These are phyloP conservation scores for Paradendryphiella salina DNA, from an alignment of 2,329 filamentous ascomycete species.

Conservation along the genomic window DNA sequence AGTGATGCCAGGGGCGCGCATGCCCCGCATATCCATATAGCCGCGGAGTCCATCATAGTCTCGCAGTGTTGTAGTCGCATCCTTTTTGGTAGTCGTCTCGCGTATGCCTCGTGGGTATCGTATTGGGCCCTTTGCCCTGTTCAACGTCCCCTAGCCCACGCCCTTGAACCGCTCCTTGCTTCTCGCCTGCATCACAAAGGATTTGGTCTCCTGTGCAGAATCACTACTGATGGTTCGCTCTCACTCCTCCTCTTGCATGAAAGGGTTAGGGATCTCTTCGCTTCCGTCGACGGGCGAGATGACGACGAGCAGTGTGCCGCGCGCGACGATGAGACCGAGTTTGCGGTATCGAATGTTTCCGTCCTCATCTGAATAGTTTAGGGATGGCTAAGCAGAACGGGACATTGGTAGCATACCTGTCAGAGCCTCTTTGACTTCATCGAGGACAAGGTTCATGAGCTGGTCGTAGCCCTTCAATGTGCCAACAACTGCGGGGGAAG, in stretches of 20 bases:
- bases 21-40: not conserved
- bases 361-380: slow-evolving; percentile 73
- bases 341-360: slow-evolving; percentile 81
- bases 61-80: not conserved
- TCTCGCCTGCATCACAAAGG: not conserved
- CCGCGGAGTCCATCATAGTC: not conserved
- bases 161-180: not conserved
- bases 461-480: slow-evolving; percentile 94
- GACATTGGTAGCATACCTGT: slow-evolving; percentile 63
- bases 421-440: slow-evolving; percentile 89
- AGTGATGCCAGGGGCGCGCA: slow-evolving; percentile 1
- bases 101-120: slow-evolving; percentile 10
- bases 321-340: slow-evolving; percentile 82
- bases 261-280: slow-evolving; percentile 94
- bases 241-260: slow-evolving; percentile 67
- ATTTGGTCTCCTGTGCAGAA: not conserved
- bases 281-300: slow-evolving; percentile 93
- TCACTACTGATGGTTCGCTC: too few species aligned
- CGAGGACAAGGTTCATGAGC: slow-evolving; percentile 95
- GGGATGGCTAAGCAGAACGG: not conserved
- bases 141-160: not conserved
- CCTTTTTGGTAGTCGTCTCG: not conserved
- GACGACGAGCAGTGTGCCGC: slow-evolving; percentile 88
- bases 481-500: slow-evolving; percentile 67
- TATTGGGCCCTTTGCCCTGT: not conserved